Conservation (phyloP, 2,329 filamentous ascomycete species). For the Epicoccum nigrum region DNA sequence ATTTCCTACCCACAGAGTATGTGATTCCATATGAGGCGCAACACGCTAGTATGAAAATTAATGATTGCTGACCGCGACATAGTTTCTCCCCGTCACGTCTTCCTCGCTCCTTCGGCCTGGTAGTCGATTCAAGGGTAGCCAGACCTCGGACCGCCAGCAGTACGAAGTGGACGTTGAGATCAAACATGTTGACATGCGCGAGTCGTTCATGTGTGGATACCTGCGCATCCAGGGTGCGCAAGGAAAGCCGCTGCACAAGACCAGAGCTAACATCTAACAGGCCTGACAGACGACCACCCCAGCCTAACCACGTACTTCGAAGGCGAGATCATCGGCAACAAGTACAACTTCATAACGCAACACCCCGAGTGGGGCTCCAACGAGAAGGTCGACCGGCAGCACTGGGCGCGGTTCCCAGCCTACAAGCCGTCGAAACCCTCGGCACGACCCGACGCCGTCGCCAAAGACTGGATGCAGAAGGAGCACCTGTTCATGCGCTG, state of each 20-base stretch:
- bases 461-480: slow-evolving; percentile 73
- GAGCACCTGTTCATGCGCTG: slow-evolving; percentile 98
- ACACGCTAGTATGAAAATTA: not conserved
- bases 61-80: slow-evolving; percentile 26
- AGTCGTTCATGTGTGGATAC: slow-evolving; percentile 95
- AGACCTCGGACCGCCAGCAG: slow-evolving; percentile 88
- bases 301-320: slow-evolving; percentile 99
- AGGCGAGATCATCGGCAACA: slow-evolving; percentile 94
- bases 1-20: slow-evolving; percentile 43
- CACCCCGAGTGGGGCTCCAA: slow-evolving; percentile 91
- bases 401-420: slow-evolving; percentile 89
- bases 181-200: slow-evolving; percentile 91
- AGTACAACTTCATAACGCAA: slow-evolving; percentile 91
- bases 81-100: slow-evolving; percentile 78
- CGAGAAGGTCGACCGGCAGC: slow-evolving; percentile 87
- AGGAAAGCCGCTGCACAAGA: not conserved
- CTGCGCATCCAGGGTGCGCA: slow-evolving; percentile 88
- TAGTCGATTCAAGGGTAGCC: slow-evolving; percentile 86
- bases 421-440: slow-evolving; percentile 76
- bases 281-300: slow-evolving; percentile 91
- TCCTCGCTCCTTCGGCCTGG: slow-evolving; percentile 87
- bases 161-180: slow-evolving; percentile 98
- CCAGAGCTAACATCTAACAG: slow-evolving; percentile 55
- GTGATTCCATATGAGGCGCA: slow-evolving; percentile 19
- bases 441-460: slow-evolving; percentile 63